Base-by-base conservation (phyloP, 805 yeast species). In the Suhomyces canberraensis region DNA sequence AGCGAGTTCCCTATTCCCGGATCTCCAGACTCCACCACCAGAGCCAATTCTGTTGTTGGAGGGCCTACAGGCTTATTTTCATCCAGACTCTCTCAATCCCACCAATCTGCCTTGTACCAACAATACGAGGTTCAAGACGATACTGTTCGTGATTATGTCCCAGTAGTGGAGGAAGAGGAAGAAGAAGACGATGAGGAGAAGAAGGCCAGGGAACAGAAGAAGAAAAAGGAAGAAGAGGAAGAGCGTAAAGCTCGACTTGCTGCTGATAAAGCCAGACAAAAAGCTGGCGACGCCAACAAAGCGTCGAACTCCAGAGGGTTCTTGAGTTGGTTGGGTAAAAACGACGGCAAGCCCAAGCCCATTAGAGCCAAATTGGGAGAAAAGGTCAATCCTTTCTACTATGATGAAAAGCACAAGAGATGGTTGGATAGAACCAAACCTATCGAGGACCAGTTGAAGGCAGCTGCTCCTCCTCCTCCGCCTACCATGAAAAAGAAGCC, bases 291-390 rank as follows among this genome's bases (percentile, higher is more conserved):
- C 25, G 40, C 43, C 2, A 29, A 38, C 13, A 30, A 36, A 1
- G 37, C 36, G 5, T 19, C 35, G 22, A 35, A 36, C 8, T 22
- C 16, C 11, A 39, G 46, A 15, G 71, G 82, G 7, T 84, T 95
- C 86, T 61, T 84, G 41, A 68, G 75, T 38, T 61, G 56, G 54
- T 42, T 56, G 18, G 54, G 69, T 30, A 69, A 66, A 44, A 72
- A 71, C 30, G 74, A 76, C 19, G 81, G 76, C 31, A 85, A 78
- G 35, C 87, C 86, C 26, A 86, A 85, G 52, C 84, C 89, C 0
- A 73, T 81, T 43, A 76, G 78, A 45, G 98, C 96, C 25, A 88
- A 93, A 47, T 64, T 93, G 36, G 98, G 98, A 9, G 86, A 84
- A 39, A 74, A 79, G 41, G 44, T 47, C 24, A 83, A 72, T 53